Evolutionary conservation across 1,284 basidiomycete genomes (phyloP).

Genomic region (Dichomitus squalens): DNA sequence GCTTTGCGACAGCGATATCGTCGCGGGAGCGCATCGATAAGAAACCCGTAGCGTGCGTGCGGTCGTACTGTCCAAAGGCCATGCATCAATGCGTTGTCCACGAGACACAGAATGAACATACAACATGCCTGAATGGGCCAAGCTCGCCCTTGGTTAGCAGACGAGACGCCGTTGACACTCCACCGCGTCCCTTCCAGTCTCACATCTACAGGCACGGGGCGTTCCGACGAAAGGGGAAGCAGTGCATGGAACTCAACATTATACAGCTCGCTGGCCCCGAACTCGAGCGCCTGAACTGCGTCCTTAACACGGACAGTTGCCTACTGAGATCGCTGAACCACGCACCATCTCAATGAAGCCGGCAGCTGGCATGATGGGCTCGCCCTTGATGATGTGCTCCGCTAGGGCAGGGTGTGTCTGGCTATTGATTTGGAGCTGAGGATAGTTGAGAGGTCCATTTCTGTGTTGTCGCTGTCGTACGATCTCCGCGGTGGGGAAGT

Average conservation of each 20-base stretch:
- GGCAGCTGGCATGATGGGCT: slow-evolving; percentile 48
- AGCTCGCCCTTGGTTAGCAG: neutral
- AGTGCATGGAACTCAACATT: slow-evolving; percentile 30
- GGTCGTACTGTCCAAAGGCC: slow-evolving; percentile 15
- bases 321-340: too few species aligned
- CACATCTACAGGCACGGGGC: slow-evolving; percentile 33
- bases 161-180: slow-evolving; percentile 27
- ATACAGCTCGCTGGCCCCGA: slow-evolving; percentile 28
- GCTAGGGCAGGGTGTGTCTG: slow-evolving; percentile 40
- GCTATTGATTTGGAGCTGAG: slow-evolving; percentile 35
- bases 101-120: neutral
- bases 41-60: slow-evolving; percentile 36
- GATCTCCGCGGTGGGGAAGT: slow-evolving; percentile 12
- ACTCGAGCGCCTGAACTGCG: slow-evolving; percentile 21
- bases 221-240: slow-evolving; percentile 32
- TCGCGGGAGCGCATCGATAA: slow-evolving; percentile 29
- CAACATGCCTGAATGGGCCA: slow-evolving; percentile 2
- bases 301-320: too few species aligned
- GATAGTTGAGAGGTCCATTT: slow-evolving; percentile 38
- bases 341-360: slow-evolving; percentile 47
- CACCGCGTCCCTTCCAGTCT: slow-evolving; percentile 32
- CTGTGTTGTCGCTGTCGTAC: slow-evolving; percentile 21
- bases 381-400: slow-evolving; percentile 42
- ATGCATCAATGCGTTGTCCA: neutral
- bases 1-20: neutral